A percentile compares a stretch with the other conserved stretches of the same genome.
Evolutionary conservation across 345 rosid genomes (phyloP).

Genomic region (Acer campestre): DNA sequence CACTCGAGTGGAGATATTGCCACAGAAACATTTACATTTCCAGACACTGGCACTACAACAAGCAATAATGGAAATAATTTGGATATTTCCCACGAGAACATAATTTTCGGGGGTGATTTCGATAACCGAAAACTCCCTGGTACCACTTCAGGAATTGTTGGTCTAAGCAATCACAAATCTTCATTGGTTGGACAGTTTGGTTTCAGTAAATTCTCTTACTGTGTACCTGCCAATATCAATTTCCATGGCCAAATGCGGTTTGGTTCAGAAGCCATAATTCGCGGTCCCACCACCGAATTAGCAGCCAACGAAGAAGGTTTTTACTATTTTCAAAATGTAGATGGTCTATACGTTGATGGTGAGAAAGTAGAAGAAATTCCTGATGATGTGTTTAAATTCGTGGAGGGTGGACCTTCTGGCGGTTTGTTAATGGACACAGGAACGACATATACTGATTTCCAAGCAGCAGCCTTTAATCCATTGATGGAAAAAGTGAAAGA

Average conservation of each 20-base stretch:
- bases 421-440: constrained; percentile 14
- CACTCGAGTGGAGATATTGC: constrained; percentile 3
- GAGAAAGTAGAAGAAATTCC: too few relatives aligned
- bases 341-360: not conserved
- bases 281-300: not conserved
- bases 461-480: not conserved
- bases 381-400: too few relatives aligned
- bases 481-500: not conserved
- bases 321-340: not conserved
- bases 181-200: constrained; percentile 15
- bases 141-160: constrained; percentile 5
- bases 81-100: not conserved
- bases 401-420: not conserved
- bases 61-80: too few relatives aligned
- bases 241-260: not conserved
- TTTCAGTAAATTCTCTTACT: not conserved
- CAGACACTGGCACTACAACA: not conserved
- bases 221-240: not conserved
- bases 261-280: not conserved
- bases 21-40: constrained; percentile 13
- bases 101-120: constrained; percentile 23
- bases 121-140: too few relatives aligned
- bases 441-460: not conserved
- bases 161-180: not conserved
- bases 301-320: not conserved